A percentile compares a stretch with the other conserved stretches of the same genome.
Conservation (phyloP, 2,329 filamentous ascomycete species). For the Beauveria sp. region DNA sequence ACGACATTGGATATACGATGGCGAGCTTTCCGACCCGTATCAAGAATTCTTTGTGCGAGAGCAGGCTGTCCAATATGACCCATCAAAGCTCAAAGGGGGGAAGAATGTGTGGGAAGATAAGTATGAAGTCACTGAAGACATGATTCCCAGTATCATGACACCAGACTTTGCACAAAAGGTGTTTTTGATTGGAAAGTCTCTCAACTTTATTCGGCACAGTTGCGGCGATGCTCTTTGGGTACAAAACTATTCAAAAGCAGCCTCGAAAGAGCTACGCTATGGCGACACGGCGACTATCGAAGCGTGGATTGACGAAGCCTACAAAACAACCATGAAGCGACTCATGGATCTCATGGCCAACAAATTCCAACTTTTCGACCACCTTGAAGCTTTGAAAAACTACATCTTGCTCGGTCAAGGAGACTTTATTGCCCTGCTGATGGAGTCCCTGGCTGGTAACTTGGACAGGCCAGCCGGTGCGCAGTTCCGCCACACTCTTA, state of each 20-base stretch:
- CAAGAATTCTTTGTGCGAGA: conserved; percentile 92
- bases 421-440: conserved; percentile 92
- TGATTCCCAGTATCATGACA: conserved; percentile 91
- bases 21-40: conserved; percentile 93
- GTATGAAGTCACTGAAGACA: conserved; percentile 74
- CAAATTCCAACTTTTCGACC: conserved; percentile 92
- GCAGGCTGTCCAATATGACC: conserved; percentile 49
- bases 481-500: conserved; percentile 92
- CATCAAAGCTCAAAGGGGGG: conserved; percentile 51
- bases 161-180: conserved; percentile 92
- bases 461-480: conserved; percentile 92
- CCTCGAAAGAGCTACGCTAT: conserved; percentile 85
- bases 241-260: conserved; percentile 85
- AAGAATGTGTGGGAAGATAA: conserved; percentile 98
- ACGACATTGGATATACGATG: conserved; percentile 95
- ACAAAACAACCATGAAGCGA: conserved; percentile 95
- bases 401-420: conserved; percentile 92
- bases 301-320: conserved; percentile 90
- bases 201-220: conserved; percentile 96
- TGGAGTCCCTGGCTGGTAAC: conserved; percentile 91
- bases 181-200: conserved; percentile 92
- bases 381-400: conserved; percentile 84
- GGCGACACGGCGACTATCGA: conserved; percentile 89
- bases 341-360: conserved; percentile 88
- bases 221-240: conserved; percentile 94